Percentiles rank a stretch among this genome's conserved stretches.
Conservation (phyloP, 2,329 filamentous ascomycete species). For the Hymenoscyphus occultus region DNA sequence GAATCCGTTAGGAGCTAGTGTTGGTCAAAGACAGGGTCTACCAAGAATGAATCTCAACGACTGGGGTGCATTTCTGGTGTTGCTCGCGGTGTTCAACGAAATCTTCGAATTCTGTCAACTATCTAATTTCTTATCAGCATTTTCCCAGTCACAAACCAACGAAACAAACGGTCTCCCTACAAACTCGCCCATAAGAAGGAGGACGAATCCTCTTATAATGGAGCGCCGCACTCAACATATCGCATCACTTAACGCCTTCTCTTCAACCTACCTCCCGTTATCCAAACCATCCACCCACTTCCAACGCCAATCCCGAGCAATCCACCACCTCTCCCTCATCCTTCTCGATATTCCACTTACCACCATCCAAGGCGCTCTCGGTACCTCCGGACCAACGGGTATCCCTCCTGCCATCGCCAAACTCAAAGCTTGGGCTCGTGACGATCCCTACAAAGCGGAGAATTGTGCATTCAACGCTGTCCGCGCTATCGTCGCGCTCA, state of each 20-base stretch:
- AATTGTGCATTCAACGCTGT: constrained; percentile 22
- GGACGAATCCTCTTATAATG: not conserved
- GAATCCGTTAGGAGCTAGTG: not conserved
- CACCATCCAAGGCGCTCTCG: constrained; percentile 26
- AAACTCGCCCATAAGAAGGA: too few species aligned
- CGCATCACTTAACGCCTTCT: constrained; percentile 17
- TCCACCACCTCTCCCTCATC: constrained; percentile 23
- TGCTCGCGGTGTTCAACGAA: constrained; percentile 24
- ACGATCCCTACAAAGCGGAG: constrained; percentile 18
- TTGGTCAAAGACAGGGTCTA: constrained; percentile 10
- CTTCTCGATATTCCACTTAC: constrained; percentile 23
- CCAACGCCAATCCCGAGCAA: constrained; percentile 18
- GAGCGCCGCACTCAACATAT: constrained; percentile 11
- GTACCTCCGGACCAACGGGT: constrained; percentile 22
- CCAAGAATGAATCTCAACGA: constrained; percentile 26
- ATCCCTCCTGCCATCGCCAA: constrained; percentile 20
- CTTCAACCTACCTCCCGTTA: constrained; percentile 16
- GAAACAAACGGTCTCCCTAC: not conserved
- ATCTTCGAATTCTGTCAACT: constrained; percentile 27
- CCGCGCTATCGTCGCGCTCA: constrained; percentile 19
- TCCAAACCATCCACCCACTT: constrained; percentile 21
- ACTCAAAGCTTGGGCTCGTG: constrained; percentile 21
- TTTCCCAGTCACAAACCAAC: constrained; percentile 9
- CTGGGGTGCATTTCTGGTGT: constrained; percentile 28
- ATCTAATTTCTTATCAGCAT: constrained; percentile 20